Conservation (phyloP, 768 basidiomycete species). For the Boletus rubropictus region DNA sequence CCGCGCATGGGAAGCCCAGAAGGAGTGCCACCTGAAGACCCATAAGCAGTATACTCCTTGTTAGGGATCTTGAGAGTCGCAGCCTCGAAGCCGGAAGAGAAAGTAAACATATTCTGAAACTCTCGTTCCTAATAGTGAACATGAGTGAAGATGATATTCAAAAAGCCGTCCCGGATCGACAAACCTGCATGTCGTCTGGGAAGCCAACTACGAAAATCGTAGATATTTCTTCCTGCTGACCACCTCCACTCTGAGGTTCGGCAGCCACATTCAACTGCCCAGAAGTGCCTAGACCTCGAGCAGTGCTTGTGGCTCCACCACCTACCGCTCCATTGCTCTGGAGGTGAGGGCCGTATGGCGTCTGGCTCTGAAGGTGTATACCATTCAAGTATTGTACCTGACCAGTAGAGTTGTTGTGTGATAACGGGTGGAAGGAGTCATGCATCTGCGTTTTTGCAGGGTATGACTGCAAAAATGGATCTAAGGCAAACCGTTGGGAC, state of each 20-base stretch:
- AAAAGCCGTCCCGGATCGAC: slow-evolving; percentile 26
- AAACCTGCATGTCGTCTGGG: slow-evolving; percentile 96
- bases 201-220: slow-evolving; percentile 99
- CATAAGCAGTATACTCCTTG: slow-evolving; percentile 79
- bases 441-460: slow-evolving; percentile 28
- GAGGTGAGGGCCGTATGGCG: slow-evolving; percentile 69
- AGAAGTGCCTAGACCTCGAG: slow-evolving; percentile 27
- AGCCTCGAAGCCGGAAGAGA: slow-evolving; percentile 92
- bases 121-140: slow-evolving; percentile 75
- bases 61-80: slow-evolving; percentile 97
- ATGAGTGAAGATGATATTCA: slow-evolving; percentile 12
- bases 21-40: slow-evolving; percentile 36
- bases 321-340: slow-evolving; percentile 37
- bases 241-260: slow-evolving; percentile 22
- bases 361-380: slow-evolving; percentile 61
- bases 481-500: slow-evolving; percentile 30
- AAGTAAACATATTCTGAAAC: slow-evolving; percentile 99
- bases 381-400: slow-evolving; percentile 36
- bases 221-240: slow-evolving; percentile 78
- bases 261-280: slow-evolving; percentile 23
- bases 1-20: slow-evolving; percentile 34
- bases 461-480: slow-evolving; percentile 32
- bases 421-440: slow-evolving; percentile 29
- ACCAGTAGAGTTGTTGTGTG: slow-evolving; percentile 28
- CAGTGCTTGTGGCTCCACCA: slow-evolving; percentile 11